phyloP scores from a whole-genome alignment of 805 yeast genomes.

The Isabelozyma heimii region DNA sequence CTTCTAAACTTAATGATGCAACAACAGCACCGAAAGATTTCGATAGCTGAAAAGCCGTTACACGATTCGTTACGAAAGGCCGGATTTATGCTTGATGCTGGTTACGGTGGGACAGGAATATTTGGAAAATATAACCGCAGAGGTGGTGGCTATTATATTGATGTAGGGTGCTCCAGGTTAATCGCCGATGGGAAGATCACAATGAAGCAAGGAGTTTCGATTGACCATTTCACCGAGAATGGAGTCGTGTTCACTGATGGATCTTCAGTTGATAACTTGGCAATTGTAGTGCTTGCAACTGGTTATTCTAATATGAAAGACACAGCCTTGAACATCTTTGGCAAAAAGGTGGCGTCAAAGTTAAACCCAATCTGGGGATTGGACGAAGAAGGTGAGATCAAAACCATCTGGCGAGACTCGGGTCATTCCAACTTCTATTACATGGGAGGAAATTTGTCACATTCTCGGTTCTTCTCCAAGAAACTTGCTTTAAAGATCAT shows the following conservation, averaged over 20 bases:
- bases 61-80: conserved; percentile 26
- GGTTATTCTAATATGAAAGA: conserved; percentile 44
- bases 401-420: conserved; percentile 35
- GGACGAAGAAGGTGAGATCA: conserved; percentile 43
- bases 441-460: conserved; percentile 41
- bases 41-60: conserved; percentile 27
- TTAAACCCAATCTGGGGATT: conserved; percentile 40
- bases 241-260: conserved; percentile 43
- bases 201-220: conserved; percentile 32
- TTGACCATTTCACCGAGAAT: conserved; percentile 32
- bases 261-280: conserved; percentile 25
- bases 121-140: conserved; percentile 37
- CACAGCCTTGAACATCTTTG: conserved; percentile 36
- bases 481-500: conserved; percentile 39
- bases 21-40: conserved; percentile 31
- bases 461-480: conserved; percentile 37
- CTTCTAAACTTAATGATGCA: conserved; percentile 34
- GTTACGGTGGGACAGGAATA: conserved; percentile 44
- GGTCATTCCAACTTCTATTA: conserved; percentile 42
- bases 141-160: conserved; percentile 48
- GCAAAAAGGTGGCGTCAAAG: conserved; percentile 31
- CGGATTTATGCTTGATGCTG: conserved; percentile 42
- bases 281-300: conserved; percentile 44
- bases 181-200: conserved; percentile 38
- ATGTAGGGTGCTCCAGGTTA: conserved; percentile 42